phyloP scores from a whole-genome alignment of 2,329 filamentous ascomycete species.

The Cladosporium cucumerinum region DNA sequence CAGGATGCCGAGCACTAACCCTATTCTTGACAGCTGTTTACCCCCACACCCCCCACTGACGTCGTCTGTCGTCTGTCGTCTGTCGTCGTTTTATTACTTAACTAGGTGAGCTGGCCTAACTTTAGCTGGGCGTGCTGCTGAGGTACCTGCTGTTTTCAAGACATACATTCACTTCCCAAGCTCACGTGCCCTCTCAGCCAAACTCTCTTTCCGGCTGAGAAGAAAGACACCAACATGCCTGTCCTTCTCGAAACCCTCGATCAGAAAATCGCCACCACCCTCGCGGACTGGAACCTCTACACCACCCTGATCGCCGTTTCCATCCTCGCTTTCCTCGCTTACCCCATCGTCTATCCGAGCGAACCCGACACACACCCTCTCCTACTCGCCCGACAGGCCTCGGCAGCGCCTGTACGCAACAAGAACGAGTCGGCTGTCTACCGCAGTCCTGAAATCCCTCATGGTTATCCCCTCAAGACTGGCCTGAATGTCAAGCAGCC shows the following conservation, averaged over 20 bases:
- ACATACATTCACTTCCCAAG: not conserved
- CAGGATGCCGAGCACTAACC: conserved; percentile 1
- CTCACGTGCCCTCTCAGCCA: not conserved
- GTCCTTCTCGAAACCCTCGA: conserved; percentile 65
- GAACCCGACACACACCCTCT: conserved; percentile 92
- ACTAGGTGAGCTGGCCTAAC: not conserved
- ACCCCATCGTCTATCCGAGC: conserved; percentile 65
- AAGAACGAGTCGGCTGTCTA: conserved; percentile 82
- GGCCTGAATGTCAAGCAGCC: conserved; percentile 80
- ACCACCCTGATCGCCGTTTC: conserved; percentile 68
- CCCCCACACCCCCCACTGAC: conserved; percentile 9
- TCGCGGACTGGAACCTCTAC: conserved; percentile 78
- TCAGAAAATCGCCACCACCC: conserved; percentile 62
- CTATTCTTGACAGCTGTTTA: not conserved
- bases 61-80: not conserved
- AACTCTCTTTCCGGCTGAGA: not conserved
- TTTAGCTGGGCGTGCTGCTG: too few species aligned
- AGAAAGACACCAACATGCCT: conserved; percentile 34
- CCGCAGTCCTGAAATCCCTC: conserved; percentile 77
- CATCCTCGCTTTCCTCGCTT: conserved; percentile 66
- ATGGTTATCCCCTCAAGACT: conserved; percentile 74
- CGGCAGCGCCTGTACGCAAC: conserved; percentile 73
- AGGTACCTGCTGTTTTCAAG: too few species aligned
- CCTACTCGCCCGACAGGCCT: conserved; percentile 79
- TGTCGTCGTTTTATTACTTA: too few species aligned